Base-by-base conservation (phyloP, 164 flowering plant genomes). In the Liriodendron chinense region DNA sequence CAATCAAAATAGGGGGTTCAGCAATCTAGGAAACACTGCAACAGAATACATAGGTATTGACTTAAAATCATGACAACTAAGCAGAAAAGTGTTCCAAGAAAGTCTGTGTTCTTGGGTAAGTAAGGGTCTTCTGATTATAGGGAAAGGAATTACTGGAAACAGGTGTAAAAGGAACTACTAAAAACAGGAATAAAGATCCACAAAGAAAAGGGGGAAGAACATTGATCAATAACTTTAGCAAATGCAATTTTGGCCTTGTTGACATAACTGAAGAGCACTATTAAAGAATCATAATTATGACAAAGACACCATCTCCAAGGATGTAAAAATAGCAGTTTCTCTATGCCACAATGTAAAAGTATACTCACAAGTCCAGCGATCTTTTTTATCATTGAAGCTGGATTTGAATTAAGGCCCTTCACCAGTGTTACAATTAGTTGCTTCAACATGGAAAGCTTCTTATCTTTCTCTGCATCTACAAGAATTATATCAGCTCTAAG, bases 361-460 rank as follows among this genome's bases (percentile, higher is more conserved):
- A n/a, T 57, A 74, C 90, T 84, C 81, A 96, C 99, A 89, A 94
- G 75, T 84, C 87, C 96, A 48, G 99, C 97, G 76, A 96, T 94
- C 82, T 94, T 96, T 79, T 92, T 96, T 9, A 94, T 89, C 81
- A 91, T 80, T 65, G 95, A 88, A 71, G 97, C 92, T 70, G 97
- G 93, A 82, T 91, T 90, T 72, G 97, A 85, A 80, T 84, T 88
- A 76, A 90, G 78, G 75, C 98, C 98, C 83, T 86, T 91, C 74
- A 90, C 98, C 59, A 89, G 80, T 65, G 96, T 81, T 72, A 85
- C 81, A 75, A 85, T 90, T 61, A 94, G 87, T 77, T 94, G 95
- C 90, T 94, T 94, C 75, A 96, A 83, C 97, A 88, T 89, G 20
- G 88, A 85, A 68, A 96, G 84, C 84, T 96, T 96, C 85, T 90